These are phyloP conservation scores for Filosporella fistucella DNA, from an alignment of 495 filamentous ascomycete species.

Conservation along the genomic window DNA sequence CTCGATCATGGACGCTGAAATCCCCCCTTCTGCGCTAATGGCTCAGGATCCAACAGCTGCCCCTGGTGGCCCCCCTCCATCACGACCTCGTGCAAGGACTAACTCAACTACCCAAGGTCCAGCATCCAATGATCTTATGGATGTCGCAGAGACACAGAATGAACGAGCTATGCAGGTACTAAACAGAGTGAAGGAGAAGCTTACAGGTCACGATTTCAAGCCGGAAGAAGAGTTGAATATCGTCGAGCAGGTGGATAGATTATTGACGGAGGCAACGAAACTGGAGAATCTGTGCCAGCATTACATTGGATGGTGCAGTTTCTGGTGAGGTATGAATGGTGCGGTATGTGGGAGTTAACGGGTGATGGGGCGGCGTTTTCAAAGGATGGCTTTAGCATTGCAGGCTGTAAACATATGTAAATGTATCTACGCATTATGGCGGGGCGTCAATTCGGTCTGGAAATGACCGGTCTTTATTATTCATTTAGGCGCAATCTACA, in stretches of 20 bases:
- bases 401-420: too few species aligned
- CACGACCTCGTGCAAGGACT: slow-evolving; percentile 46
- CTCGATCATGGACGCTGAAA: slow-evolving; percentile 66
- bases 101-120: slow-evolving; percentile 38
- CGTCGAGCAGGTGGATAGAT: slow-evolving; percentile 86
- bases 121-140: slow-evolving; percentile 30
- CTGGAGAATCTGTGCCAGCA: slow-evolving; percentile 98
- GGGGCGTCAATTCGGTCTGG: too few species aligned
- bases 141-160: slow-evolving; percentile 78
- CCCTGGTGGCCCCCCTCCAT: slow-evolving; percentile 44
- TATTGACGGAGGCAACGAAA: slow-evolving; percentile 91
- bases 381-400: too few species aligned
- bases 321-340: slow-evolving; percentile 76
- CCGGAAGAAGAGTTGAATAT: slow-evolving; percentile 74
- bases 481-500: too few species aligned
- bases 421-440: too few species aligned
- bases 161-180: slow-evolving; percentile 89
- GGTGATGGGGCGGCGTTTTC: too few species aligned
- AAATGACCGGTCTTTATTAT: too few species aligned
- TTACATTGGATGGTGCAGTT: slow-evolving; percentile 97
- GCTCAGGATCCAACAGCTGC: slow-evolving; percentile 34
- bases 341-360: too few species aligned
- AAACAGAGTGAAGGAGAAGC: slow-evolving; percentile 86
- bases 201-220: slow-evolving; percentile 71
- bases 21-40: slow-evolving; percentile 43